Base-by-base conservation (phyloP, 495 filamentous ascomycete species). In the Aspergillus carlsbadensis region DNA sequence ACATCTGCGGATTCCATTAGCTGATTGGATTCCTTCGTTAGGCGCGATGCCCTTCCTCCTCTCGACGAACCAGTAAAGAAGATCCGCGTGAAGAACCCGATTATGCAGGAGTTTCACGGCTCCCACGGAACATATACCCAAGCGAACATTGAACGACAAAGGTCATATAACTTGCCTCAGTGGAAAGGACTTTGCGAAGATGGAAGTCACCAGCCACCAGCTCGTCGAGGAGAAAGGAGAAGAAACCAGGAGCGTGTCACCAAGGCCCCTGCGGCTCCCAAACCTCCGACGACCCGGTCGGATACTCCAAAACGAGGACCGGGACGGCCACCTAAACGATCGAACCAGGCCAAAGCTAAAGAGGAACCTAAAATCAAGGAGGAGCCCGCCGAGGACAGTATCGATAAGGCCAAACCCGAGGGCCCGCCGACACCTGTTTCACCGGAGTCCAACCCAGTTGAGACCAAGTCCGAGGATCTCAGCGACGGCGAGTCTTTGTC, bases 21-120 rank as follows among this genome's bases (percentile, higher is more conserved):
- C 13, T 33, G 29, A 58, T 43, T 17, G 26, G 17, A 37, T 15
- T 20, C 40, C 53, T 11, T 15, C 21, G 54, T 24, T 57, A 90
- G 87, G 87, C 73, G 78, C 62, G 87, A 91, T 58, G 73, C 84
- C 21, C 84, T 93, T 21, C 87, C 90, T 17, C 69, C 81, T 31
- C 84, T 97, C 57, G 84, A 94, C 61, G 88, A 97, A 62, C 79
- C 87, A 52, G 84, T 98, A 56, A 97, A 96, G 71, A 86, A 87
- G 49, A 89, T 98, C 66, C 87, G 86, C 56, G 91, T 97, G 62
- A 94, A 91, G 77, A 95, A 98, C 59, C 94, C 94, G 10, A 98
- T 98, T 69, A 94, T 89, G 65, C 94, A 98, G 66, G 94, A 98
- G 62, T 98, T 98, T 67, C 90, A 91, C 78, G 95, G 93, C 10